phyloP scores from a whole-genome alignment of 306 rosid species.

The Vicia faba region DNA sequence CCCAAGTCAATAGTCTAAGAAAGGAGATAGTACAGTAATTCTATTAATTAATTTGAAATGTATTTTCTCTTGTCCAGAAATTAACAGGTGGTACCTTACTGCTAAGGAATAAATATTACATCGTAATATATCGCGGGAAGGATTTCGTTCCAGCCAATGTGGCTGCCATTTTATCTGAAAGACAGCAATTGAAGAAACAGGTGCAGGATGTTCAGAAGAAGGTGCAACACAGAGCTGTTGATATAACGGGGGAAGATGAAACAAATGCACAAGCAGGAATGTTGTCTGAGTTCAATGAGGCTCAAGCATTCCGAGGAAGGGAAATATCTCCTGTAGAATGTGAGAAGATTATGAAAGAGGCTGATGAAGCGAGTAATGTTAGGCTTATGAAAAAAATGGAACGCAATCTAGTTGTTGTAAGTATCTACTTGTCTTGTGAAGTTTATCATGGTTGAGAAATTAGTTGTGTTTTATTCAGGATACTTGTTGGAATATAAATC shows the following conservation, averaged over 20 bases:
- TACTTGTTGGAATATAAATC: constrained; percentile 5
- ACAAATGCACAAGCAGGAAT: constrained; percentile 77
- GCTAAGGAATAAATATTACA: constrained; percentile 84
- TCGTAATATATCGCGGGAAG: constrained; percentile 89
- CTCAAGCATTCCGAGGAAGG: constrained; percentile 82
- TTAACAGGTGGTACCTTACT: constrained; percentile 93
- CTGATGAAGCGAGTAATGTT: constrained; percentile 57
- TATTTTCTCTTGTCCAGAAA: constrained; percentile 54
- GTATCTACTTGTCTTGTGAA: constrained; percentile 43
- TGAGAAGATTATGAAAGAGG: constrained; percentile 78
- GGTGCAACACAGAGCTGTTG: constrained; percentile 50
- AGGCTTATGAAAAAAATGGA: constrained; percentile 72
- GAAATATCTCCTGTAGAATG: constrained; percentile 73
- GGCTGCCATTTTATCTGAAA: constrained; percentile 75
- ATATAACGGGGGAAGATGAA: constrained; percentile 45
- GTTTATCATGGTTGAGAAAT: constrained; percentile 40
- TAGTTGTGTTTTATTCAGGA: constrained; percentile 19
- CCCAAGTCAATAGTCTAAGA: constrained; percentile 20
- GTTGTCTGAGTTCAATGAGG: constrained; percentile 83
- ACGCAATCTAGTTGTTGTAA: constrained; percentile 67
- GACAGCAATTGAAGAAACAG: constrained; percentile 70
- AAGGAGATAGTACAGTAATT: constrained; percentile 9
- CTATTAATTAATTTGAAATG: constrained; percentile 22
- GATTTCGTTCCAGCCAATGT: constrained; percentile 88
- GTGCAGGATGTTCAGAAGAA: constrained; percentile 83